These are phyloP conservation scores for Talaromyces wortmannii DNA, from an alignment of 495 filamentous ascomycete species.

Conservation along the genomic window DNA sequence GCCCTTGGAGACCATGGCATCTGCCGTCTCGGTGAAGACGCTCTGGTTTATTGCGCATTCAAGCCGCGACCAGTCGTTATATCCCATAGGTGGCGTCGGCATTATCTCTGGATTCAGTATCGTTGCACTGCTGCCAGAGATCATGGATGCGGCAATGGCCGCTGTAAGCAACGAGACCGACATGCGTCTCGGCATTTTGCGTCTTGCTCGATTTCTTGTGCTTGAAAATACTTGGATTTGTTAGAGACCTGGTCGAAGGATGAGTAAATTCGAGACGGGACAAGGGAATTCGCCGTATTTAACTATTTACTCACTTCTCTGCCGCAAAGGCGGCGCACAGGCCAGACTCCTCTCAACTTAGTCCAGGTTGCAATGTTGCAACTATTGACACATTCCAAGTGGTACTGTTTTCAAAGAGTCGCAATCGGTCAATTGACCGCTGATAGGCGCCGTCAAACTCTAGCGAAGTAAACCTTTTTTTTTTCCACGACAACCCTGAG, in stretches of 20 bases:
- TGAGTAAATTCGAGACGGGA: background rate
- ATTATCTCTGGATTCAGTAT: background rate
- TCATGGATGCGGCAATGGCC: background rate
- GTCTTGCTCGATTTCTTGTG: background rate
- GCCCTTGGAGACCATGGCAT: conserved; percentile 28
- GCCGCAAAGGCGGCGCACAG: background rate
- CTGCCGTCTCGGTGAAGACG: conserved; percentile 30
- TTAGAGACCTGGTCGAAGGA: background rate
- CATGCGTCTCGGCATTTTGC: background rate
- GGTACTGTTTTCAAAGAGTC: background rate
- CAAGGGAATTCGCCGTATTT: background rate
- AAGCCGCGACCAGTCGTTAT: conserved; percentile 39
- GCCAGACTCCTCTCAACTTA: background rate
- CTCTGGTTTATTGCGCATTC: conserved; percentile 35
- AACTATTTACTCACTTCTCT: background rate
- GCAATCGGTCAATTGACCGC: no score
- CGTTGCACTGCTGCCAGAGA: background rate
- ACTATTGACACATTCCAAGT: background rate
- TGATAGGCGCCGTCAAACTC: no score
- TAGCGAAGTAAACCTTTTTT: no score
- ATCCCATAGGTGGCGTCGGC: conserved; percentile 35
- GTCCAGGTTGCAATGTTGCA: conserved; percentile 2
- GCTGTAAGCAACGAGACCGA: background rate
- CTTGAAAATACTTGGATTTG: background rate
- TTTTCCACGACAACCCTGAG: no score